Evolutionary conservation across 768 basidiomycete species (phyloP), one percentile per base, ranked within the genome.

Genomic region (Hygrocybe punicea): DNA sequence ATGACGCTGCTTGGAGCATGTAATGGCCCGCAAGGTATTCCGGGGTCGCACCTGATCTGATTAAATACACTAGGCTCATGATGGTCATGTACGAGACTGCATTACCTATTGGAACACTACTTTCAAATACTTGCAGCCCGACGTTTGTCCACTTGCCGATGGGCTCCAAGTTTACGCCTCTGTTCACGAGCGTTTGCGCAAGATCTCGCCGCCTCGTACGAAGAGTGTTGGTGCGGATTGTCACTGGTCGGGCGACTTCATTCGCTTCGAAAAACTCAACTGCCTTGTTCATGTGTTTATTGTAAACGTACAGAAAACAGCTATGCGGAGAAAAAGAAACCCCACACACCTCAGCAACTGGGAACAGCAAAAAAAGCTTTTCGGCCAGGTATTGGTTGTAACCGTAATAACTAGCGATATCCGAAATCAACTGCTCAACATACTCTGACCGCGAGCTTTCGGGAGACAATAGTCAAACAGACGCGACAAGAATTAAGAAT

Each of bases 121-220:
- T 92, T 74, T 98, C 96, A 69, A 98, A 98, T 3, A 99, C 89
- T 71, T 98, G 97, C n/a, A 99, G 80, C 14, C 97, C 97, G 60
- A 98, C 95, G 67, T 98, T 98, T 25, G 92, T 92, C 97, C 97
- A 98, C 75, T 98, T 98, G 29, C 96, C 97, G 62, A 99, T 95
- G 19, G 97, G 95, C 69, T 98, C 96, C 54, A 99, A 82, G 67
- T 92, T 97, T 59, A 98, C 97, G 34, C 97, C 97, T 48, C 97
- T 84, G 70, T 97, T 97, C 64, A 98, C 86, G 35, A 99, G 79
- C 0, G 86, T 81, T 72, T 98, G 96, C 1, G 93, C 96, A 57
- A 99, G 84, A 70, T 98, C 97, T 48, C 96, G 84, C 63, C 97
- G 80, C 60, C 97, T 83, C 1, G 94, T 93, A 56, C 91, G 90